phyloP scores from a whole-genome alignment of 1,139 yeast genomes.

The Zygosaccharomyces sapae region DNA sequence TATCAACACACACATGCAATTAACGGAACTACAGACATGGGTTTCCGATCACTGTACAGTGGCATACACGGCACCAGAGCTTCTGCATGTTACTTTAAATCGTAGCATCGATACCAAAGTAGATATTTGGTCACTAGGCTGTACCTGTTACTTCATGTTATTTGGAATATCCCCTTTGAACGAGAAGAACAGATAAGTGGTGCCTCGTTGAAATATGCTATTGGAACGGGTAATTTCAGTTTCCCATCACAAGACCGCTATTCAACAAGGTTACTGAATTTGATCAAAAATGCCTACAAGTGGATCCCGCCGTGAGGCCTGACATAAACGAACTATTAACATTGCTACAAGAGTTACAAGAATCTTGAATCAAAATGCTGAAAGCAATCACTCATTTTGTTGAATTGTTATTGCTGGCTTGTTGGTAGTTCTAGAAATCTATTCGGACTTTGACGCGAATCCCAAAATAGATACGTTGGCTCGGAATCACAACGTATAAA shows the following conservation, averaged over 20 bases:
- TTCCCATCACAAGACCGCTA: constrained; percentile 58
- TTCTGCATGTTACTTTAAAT: constrained; percentile 70
- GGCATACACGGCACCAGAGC: constrained; percentile 88
- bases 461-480: constrained; percentile 2
- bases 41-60: constrained; percentile 85
- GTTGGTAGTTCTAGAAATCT: neutral
- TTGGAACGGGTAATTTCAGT: constrained; percentile 62
- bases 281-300: constrained; percentile 58
- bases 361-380: constrained; percentile 1
- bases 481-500: neutral
- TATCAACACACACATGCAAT: constrained; percentile 60
- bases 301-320: constrained; percentile 62
- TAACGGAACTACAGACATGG: constrained; percentile 70
- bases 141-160: constrained; percentile 70
- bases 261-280: constrained; percentile 49
- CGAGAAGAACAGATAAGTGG: constrained; percentile 76
- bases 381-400: too few relatives aligned
- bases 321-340: constrained; percentile 44
- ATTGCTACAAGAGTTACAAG: constrained; percentile 19
- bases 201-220: constrained; percentile 75
- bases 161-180: constrained; percentile 87
- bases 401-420: neutral
- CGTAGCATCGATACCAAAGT: constrained; percentile 62
- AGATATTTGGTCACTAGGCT: constrained; percentile 91
- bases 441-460: constrained; percentile 2